Base-by-base conservation (phyloP, 1,139 yeast species). In the Saccharomycopsis crataegensis region DNA sequence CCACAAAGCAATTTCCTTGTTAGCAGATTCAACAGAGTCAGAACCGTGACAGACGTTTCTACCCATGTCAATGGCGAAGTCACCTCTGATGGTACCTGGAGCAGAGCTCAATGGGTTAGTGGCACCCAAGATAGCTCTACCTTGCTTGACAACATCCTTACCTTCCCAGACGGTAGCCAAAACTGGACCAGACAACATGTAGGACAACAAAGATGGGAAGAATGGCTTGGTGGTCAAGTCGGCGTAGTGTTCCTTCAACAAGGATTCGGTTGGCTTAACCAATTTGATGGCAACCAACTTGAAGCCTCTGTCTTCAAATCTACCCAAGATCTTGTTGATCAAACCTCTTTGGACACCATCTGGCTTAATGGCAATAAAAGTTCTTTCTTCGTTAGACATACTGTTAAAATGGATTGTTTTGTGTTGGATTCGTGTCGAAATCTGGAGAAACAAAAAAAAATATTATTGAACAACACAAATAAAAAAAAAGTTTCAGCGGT, bases 161-260 rank as follows among this genome's bases (percentile, higher is more conserved):
- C 99, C 99, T 78, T 94, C 98, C 99, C 99, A 94, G 67, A 91
- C 98, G 72, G 96, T 94, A 67, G 99, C 99, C 68, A 93, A 82
- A 66, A 94, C 88, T 72, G 99, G 99, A 67, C 99, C 99, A 62
- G 97, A 89, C 73, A 81, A 80, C 99, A 94, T 93, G 90, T 91
- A 91, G 65, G 90, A 79, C 71, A 89, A 80, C 76, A 93, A 81
- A 62, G 89, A 82, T 72, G 98, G 96, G 94, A 91, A 93, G 81
- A 93, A 93, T 69, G 98, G 96, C 82, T 93, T 93, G 70, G 80
- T 76, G 74, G 86, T 93, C 75, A 93, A 88, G 78, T 93, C 99
- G 61, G 82, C 84, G 81, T 93, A 94, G 80, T 94, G 99, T 70
- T 86, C 82, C 75, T 91, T 87, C 75, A 94, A 82, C 67, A 90